phyloP scores from a whole-genome alignment of 768 basidiomycete species.

The Zangia roseola region DNA sequence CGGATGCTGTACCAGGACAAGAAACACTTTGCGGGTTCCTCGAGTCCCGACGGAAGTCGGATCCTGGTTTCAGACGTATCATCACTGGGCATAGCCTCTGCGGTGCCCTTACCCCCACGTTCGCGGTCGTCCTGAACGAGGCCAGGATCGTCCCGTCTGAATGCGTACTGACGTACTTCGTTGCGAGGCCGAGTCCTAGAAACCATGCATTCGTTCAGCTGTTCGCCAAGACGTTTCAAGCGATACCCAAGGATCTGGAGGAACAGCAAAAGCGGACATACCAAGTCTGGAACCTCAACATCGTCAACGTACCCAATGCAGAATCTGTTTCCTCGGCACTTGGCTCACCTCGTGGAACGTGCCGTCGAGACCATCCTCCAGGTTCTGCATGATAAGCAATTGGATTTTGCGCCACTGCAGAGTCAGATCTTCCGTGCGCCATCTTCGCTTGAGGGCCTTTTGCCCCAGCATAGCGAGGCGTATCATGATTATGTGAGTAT shows the following conservation, averaged over 20 bases:
- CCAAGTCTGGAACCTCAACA: slow-evolving; percentile 14
- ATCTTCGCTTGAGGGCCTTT: background rate
- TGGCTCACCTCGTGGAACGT: background rate
- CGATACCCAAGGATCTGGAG: background rate
- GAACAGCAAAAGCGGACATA: background rate
- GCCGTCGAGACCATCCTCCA: background rate
- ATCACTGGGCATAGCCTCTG: slow-evolving; percentile 14
- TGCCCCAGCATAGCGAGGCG: background rate
- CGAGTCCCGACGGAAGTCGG: background rate
- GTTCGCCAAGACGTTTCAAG: background rate
- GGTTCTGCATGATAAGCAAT: background rate
- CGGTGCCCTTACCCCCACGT: slow-evolving; percentile 9
- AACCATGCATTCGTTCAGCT: background rate
- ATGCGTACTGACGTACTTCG: slow-evolving; percentile 2
- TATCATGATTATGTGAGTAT: background rate
- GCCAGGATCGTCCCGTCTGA: background rate
- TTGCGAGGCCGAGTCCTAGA: slow-evolving; percentile 13
- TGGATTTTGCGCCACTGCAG: slow-evolving; percentile 2
- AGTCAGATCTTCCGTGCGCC: background rate
- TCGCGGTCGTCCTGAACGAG: slow-evolving; percentile 3
- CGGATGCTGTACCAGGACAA: too few relatives aligned
- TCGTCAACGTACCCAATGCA: slow-evolving; percentile 8
- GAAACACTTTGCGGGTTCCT: slow-evolving; percentile 5
- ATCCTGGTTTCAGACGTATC: background rate
- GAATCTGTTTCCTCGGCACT: background rate